Evolutionary conservation across 1,139 yeast species (phyloP).

Genomic region (Blastobotrys apis): DNA sequence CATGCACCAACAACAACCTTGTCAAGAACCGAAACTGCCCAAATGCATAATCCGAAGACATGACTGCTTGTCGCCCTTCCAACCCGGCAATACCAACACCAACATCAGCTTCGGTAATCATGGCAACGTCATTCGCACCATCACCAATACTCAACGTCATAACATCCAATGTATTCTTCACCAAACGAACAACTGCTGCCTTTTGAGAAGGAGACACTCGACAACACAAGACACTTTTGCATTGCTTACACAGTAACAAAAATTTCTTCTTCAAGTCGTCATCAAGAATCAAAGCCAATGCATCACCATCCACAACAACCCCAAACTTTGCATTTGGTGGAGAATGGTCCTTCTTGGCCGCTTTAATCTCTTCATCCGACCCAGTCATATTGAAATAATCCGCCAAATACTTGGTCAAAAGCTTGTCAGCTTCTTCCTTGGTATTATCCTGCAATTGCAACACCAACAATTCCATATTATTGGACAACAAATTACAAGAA

Average conservation of each 20-base stretch:
- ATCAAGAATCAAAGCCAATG: conserved; percentile 66
- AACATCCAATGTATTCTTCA: conserved; percentile 73
- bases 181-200: conserved; percentile 88
- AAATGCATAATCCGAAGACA: conserved; percentile 95
- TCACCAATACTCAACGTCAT: conserved; percentile 95
- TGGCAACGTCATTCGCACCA: conserved; percentile 97
- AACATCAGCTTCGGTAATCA: conserved; percentile 97
- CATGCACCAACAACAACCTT: conserved; percentile 79
- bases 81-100: conserved; percentile 99
- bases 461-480: conserved; percentile 78
- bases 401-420: conserved; percentile 55
- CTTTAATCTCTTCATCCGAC: conserved; percentile 49
- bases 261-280: conserved; percentile 53
- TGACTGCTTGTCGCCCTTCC: conserved; percentile 98
- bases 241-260: conserved; percentile 81
- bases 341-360: conserved; percentile 64
- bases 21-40: conserved; percentile 89
- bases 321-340: conserved; percentile 78
- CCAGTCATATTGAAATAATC: conserved; percentile 64
- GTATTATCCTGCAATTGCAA: conserved; percentile 42
- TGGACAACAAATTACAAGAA: conserved; percentile 82
- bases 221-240: conserved; percentile 93
- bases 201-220: conserved; percentile 98
- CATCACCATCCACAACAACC: conserved; percentile 88
- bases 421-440: conserved; percentile 44